Evolutionary conservation across 768 basidiomycete genomes (phyloP).

Genomic region (Lactarius pseudohatsudake): DNA sequence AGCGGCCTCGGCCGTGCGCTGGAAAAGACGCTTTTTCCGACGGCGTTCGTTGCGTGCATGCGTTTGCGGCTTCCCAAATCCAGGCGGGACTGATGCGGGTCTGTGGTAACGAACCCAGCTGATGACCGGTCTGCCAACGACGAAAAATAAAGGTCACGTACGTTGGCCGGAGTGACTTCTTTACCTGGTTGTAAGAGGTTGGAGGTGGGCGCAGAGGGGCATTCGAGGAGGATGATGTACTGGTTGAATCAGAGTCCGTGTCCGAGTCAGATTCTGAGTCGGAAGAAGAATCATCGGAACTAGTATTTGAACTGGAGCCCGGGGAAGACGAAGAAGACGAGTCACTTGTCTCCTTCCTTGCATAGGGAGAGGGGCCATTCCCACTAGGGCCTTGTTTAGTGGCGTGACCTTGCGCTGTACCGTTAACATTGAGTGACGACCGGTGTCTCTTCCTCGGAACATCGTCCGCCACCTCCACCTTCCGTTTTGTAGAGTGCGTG

Average conservation of each 20-base stretch:
- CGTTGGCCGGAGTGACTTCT: slow-evolving; percentile 8
- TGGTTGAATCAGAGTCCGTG: slow-evolving; percentile 30
- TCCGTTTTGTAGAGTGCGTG: slow-evolving; percentile 16
- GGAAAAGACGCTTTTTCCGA: slow-evolving; percentile 44
- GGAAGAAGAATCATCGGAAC: slow-evolving; percentile 30
- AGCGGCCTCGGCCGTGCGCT: slow-evolving; percentile 29
- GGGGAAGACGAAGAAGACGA: slow-evolving; percentile 10
- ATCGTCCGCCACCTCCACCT: neutral
- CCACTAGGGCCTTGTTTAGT: neutral
- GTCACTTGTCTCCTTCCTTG: neutral
- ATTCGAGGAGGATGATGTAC: slow-evolving; percentile 29
- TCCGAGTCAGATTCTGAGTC: slow-evolving; percentile 34
- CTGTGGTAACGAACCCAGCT: slow-evolving; percentile 21
- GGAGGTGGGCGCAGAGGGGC: neutral
- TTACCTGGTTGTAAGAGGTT: neutral
- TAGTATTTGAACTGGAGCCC: slow-evolving; percentile 11
- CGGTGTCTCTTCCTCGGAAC: slow-evolving; percentile 16
- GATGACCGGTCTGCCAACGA: neutral
- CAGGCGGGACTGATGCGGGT: slow-evolving; percentile 48
- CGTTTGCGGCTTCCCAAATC: slow-evolving; percentile 57
- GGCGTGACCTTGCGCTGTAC: neutral
- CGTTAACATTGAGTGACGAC: neutral
- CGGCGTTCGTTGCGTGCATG: slow-evolving; percentile 59
- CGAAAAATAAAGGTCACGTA: neutral
- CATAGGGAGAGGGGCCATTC: neutral